phyloP scores from a whole-genome alignment of 768 basidiomycete genomes.

The Tulasnella sp. region DNA sequence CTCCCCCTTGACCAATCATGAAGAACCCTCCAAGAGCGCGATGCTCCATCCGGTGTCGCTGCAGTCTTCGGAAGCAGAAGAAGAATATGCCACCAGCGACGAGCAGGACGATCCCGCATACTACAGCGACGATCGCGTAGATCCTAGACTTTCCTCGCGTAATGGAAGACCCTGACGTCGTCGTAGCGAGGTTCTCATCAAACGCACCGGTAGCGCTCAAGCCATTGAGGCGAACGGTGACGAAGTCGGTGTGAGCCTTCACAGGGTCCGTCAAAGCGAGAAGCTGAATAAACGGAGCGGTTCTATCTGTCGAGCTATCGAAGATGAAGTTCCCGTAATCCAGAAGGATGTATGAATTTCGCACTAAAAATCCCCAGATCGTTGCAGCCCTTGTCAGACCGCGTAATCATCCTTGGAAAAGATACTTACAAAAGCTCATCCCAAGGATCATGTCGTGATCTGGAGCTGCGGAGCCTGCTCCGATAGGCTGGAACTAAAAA shows the following conservation, averaged over 20 bases:
- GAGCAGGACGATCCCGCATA: no score
- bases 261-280: slow-evolving; percentile 43
- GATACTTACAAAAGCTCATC: slow-evolving; percentile 57
- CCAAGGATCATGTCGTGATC: slow-evolving; percentile 54
- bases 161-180: not conserved
- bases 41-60: no score
- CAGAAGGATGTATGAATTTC: slow-evolving; percentile 52
- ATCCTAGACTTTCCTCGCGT: not conserved
- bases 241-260: slow-evolving; percentile 53
- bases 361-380: slow-evolving; percentile 45
- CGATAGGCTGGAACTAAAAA: slow-evolving; percentile 58
- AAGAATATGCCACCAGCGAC: no score
- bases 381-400: no score
- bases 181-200: slow-evolving; percentile 20
- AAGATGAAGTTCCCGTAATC: slow-evolving; percentile 49
- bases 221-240: slow-evolving; percentile 48
- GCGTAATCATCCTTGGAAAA: no score
- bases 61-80: no score
- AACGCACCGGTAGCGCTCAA: slow-evolving; percentile 43
- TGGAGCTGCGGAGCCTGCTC: slow-evolving; percentile 40
- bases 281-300: slow-evolving; percentile 52
- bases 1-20: no score
- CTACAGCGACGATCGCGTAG: no score
- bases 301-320: slow-evolving; percentile 32
- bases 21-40: no score